These are phyloP conservation scores for Fusarium hostae DNA, from an alignment of 2,329 filamentous ascomycete genomes.

Conservation along the genomic window DNA sequence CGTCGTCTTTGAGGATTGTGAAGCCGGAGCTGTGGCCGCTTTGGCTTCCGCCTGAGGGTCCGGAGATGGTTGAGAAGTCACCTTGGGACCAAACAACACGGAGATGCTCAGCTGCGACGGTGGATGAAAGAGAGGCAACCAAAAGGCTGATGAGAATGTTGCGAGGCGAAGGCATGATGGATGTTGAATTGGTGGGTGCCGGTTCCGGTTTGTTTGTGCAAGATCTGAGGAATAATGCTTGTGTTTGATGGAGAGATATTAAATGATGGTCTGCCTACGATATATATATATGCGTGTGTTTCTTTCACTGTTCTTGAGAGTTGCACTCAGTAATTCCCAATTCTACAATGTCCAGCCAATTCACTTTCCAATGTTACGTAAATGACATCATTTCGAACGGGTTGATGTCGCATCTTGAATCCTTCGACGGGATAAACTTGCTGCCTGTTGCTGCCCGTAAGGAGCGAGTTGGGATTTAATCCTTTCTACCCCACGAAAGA, in stretches of 20 bases:
- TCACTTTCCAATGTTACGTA: not conserved
- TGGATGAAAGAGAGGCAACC: not conserved
- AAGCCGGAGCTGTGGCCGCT: conserved; percentile 1
- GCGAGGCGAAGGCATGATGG: conserved; percentile 2
- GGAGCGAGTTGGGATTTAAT: not conserved
- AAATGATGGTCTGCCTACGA: not conserved
- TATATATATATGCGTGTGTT: not conserved
- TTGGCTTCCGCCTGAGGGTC: not conserved
- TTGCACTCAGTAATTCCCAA: not conserved
- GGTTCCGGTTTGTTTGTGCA: too few relatives aligned
- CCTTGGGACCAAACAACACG: conserved; percentile 14
- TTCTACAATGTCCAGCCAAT: not conserved
- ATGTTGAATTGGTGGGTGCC: too few relatives aligned
- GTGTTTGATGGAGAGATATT: not conserved
- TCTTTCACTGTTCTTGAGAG: not conserved
- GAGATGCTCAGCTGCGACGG: conserved; percentile 6
- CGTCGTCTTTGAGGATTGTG: conserved; percentile 14
- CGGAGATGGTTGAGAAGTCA: conserved; percentile 10
- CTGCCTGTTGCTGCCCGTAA: not conserved
- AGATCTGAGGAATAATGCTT: not conserved
- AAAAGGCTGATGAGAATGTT: conserved; percentile 2
- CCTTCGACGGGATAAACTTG: not conserved
- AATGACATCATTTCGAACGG: not conserved
- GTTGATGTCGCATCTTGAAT: not conserved
- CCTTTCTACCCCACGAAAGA: not conserved